Base-by-base conservation (phyloP, 2,329 filamentous ascomycete species). In the Cercospora sp. region DNA sequence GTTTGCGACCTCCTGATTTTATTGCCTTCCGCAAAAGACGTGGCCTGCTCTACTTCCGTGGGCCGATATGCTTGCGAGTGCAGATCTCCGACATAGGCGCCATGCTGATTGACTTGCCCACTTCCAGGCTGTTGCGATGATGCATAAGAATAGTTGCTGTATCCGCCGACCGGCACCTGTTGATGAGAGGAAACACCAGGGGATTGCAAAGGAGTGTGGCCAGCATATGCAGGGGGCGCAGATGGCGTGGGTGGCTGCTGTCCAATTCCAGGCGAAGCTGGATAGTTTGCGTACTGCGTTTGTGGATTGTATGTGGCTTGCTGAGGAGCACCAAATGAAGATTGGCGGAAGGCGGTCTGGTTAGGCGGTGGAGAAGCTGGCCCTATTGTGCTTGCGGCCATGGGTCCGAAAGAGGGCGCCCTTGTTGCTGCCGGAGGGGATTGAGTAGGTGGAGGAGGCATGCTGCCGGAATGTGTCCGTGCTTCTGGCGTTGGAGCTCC, bases 61-160 rank as follows among this genome's bases (percentile, higher is more conserved):
- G 91, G 91, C 64, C 87, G 80, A 75, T 93, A 93, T 18, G 88
- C 79, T 78, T 92, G 90, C 74, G 88, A 85, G 74, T 93, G 91
- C 51, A 92, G 80, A 7, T 79, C 78, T 20, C 73, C 76, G 3
- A 64, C 69, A 68, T 90, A 91, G 3, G 76, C 75, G 6, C 81
- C 78, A 18, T 73, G 67, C 18, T 71, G 64, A n/a, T 73, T 73
- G 5, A 72, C 63, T 4, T 68, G 55, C 9, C 65, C 68, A 3
- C 64, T 26, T 4, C 67, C 69, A 65, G 72, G 73, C 23, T 75
- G 77, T 6, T 77, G 76, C 13, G 78, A 74, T 30, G 73, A 71
- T 0, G 73, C 73, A 64, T 86, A 85, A 45, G 77, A 78, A 73
- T 86, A 90, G 69, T 86, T 84, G 20, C 86, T 80, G 75, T 85